These are phyloP conservation scores for Fusarium sp. DNA, from an alignment of 2,329 filamentous ascomycete species.

Conservation along the genomic window DNA sequence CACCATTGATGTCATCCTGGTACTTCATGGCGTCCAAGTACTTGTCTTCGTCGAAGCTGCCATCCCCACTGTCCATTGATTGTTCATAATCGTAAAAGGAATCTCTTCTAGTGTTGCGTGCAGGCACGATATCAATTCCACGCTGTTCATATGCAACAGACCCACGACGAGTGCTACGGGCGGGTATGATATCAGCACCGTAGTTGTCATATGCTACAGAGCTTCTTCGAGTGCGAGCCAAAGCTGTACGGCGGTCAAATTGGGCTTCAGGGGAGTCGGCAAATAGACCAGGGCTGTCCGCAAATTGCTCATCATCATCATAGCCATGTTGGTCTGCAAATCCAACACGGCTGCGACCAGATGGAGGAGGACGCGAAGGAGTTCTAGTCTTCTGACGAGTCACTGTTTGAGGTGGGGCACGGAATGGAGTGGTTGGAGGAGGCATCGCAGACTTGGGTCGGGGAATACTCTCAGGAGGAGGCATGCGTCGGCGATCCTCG, in stretches of 20 bases:
- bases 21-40: conserved; percentile 57
- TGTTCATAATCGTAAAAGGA: conserved; percentile 55
- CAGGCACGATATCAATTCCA: conserved; percentile 52
- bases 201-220: conserved; percentile 54
- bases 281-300: conserved; percentile 52
- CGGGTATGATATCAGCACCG: conserved; percentile 52
- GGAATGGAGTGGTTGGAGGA: conserved; percentile 45
- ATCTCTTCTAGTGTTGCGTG: conserved; percentile 50
- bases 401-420: conserved; percentile 43
- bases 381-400: conserved; percentile 48
- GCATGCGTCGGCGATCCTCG: conserved; percentile 61
- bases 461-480: conserved; percentile 56
- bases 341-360: conserved; percentile 47
- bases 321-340: conserved; percentile 49
- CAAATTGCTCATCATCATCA: conserved; percentile 54
- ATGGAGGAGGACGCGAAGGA: conserved; percentile 48
- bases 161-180: conserved; percentile 47
- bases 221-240: conserved; percentile 50
- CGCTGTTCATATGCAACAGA: conserved; percentile 54
- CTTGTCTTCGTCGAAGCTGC: conserved; percentile 53
- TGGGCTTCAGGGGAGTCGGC: conserved; percentile 52
- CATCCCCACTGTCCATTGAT: conserved; percentile 49
- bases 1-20: conserved; percentile 64
- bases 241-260: conserved; percentile 50
- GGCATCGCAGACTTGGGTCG: conserved; percentile 52